Evolutionary conservation across 1,139 yeast species (phyloP).

Genomic region (Candida frijolesensis): DNA sequence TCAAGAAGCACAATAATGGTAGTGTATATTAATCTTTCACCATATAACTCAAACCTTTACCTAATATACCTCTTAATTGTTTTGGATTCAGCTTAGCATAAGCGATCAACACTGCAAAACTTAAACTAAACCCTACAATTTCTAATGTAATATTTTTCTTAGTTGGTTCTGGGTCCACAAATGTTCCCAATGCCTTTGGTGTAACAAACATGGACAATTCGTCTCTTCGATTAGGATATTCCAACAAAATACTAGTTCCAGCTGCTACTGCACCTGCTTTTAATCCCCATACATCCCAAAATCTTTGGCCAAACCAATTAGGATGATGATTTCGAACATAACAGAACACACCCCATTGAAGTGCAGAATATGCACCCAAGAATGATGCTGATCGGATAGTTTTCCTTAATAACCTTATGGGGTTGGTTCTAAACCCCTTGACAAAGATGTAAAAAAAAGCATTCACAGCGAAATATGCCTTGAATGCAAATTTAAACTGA

Average conservation of each 20-base stretch:
- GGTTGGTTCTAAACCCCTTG: constrained; percentile 14
- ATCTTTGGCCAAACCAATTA: constrained; percentile 14
- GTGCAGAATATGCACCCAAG: constrained; percentile 35
- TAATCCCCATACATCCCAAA: constrained; percentile 35
- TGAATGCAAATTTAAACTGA: constrained; percentile 36
- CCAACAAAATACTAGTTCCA: constrained; percentile 40
- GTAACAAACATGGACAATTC: constrained; percentile 45
- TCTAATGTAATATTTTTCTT: constrained; percentile 23
- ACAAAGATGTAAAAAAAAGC: constrained; percentile 16
- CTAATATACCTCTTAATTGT: constrained; percentile 28
- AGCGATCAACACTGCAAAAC: constrained; percentile 34
- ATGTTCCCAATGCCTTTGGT: constrained; percentile 39
- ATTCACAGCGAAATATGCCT: constrained; percentile 28
- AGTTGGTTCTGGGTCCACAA: constrained; percentile 26
- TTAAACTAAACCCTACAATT: constrained; percentile 28
- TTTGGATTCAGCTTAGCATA: constrained; percentile 21
- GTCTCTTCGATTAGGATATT: constrained; percentile 35
- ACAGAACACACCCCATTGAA: constrained; percentile 44
- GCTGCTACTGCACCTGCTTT: constrained; percentile 33
- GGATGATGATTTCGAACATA: constrained; percentile 33
- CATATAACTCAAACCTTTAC: constrained; percentile 24
- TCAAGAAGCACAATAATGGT: constrained; percentile 6
- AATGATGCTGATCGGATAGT: constrained; percentile 37
- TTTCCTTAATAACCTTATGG: constrained; percentile 13
- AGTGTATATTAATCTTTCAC: constrained; percentile 5